Base-by-base conservation (phyloP, 192 early-diverging fungal genomes). In the Coemansia sp. region DNA sequence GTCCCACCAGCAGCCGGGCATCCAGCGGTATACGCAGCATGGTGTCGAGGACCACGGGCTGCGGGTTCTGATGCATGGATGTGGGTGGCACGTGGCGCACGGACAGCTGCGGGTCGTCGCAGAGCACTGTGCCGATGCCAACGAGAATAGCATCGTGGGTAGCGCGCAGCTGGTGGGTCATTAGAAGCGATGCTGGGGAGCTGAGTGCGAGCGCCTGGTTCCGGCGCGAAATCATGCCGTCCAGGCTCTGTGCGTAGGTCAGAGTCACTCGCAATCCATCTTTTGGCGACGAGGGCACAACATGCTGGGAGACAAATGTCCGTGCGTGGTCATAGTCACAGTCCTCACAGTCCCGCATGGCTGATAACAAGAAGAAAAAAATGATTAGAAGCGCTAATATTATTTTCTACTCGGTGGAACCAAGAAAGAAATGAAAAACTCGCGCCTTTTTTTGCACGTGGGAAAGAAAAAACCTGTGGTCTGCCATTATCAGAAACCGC, bases 161-260 rank as follows among this genome's bases (percentile, higher is more conserved):
- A 10, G 86, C 66, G 6, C 95, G 87, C 36, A 96, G 45, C 35
- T 85, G 63, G 71, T 97, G 95, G 3, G 95, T 97, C 80, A 96
- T 87, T 29, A 82, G 74, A 86, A 93, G 84, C 3, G 92, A 91
- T 62, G 90, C 85, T 5, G 74, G 58, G n/a, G 89, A 86, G 46
- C 90, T 93, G 47, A 97, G 74, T n/a, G 84, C 57, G 7, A 97
- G 63, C 60, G 86, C 91, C 22, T 82, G 74, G 27, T 86, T 82
- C 7, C 70, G 68, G 5, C 57, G 74, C 6, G 84, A 68, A 14
- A 97, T 93, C 64, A 88, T 92, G 46, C 91, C 92, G 74, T 97
- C 94, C 25, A 95, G 82, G 65, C 93, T 92, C 76, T 97, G 95
- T 1, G 94, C 94, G 82, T 84, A 97, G 3, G 95, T 97, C 46